Conservation (phyloP, 176 grass and related monocot species). For the Triticum turgidum region DNA sequence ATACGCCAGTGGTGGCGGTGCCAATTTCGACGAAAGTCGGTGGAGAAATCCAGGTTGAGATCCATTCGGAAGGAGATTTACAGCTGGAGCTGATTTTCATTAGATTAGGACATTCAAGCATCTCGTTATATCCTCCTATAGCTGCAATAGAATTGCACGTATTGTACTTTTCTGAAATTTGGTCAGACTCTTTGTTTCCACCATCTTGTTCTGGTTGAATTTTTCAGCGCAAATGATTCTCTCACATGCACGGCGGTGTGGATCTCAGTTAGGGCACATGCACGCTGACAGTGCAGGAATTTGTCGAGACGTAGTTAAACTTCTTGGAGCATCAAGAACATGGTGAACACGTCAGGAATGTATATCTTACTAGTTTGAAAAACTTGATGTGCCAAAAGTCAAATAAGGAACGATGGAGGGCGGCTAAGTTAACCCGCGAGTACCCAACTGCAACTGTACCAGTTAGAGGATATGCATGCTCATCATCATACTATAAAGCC, state of each 20-base stretch:
- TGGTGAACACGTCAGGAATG: constrained; percentile 13
- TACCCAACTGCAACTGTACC: background rate
- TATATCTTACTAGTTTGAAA: constrained; percentile 38
- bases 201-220: constrained; percentile 18
- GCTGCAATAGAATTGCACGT: background rate
- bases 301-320: background rate
- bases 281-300: background rate
- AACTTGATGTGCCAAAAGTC: constrained; percentile 34
- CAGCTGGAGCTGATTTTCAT: background rate
- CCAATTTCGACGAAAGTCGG: background rate
- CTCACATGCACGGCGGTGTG: constrained; percentile 25
- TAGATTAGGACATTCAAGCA: background rate
- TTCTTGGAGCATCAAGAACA: constrained; percentile 33
- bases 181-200: background rate
- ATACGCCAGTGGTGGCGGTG: no score
- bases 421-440: background rate
- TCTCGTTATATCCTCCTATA: background rate
- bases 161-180: background rate
- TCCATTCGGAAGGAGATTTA: background rate
- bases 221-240: constrained; percentile 16
- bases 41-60: background rate
- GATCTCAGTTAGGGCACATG: constrained; percentile 39
- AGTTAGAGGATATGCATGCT: background rate
- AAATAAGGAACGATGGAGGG: constrained; percentile 6
- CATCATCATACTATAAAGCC: constrained; percentile 22